Base-by-base conservation (phyloP, 2,329 filamentous ascomycete species). In the Penicillium psychrosexuale region DNA sequence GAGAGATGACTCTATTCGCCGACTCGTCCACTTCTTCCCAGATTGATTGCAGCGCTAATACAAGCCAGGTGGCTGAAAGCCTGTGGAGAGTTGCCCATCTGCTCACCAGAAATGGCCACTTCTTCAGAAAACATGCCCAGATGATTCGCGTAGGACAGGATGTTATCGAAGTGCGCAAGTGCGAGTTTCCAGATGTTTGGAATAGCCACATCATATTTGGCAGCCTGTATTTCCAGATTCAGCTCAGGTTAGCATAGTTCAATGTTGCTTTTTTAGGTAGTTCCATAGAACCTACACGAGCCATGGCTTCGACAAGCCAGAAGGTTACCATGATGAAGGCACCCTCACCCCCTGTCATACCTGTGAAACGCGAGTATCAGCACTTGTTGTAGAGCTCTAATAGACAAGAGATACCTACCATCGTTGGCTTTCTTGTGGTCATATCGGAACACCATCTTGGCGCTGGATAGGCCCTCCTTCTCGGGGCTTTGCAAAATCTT, bases 311-410 rank as follows among this genome's bases (percentile, higher is more conserved):
- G 12, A 91, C 87, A 0, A 91, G 82, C 89, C 89, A 91, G 69
- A 91, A 91, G 0, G 88, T 91, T 67, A 88, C 90, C 87, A 91
- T 91, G 66, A 82, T 85, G 68, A 91, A 91, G 19, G 88, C 87
- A 22, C 89, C 89, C 72, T 91, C 88, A 48, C 82, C 79, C 17
- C 88, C 88, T 36, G 87, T 87, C 8, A 91, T 86, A 30, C 87
- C 86, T 88, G 61, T 53, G 22, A 56, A 58, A 53, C 33, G 38
- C 8, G 33, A 36, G 36, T 15, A 34, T 61, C 40, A 65, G 65
- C 57, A 62, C 56, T 45, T 42, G 43, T 40, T 36, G 37, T 56
- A 48, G 19, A 55, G 40, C 15, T 45, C 17, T 27, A 44, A 46
- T 30, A 33, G 28, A 30, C 34, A 42, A 12, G 17, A 47, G 31